Base-by-base conservation (phyloP, 2,329 filamentous ascomycete species). In the Aspergillus sp. region DNA sequence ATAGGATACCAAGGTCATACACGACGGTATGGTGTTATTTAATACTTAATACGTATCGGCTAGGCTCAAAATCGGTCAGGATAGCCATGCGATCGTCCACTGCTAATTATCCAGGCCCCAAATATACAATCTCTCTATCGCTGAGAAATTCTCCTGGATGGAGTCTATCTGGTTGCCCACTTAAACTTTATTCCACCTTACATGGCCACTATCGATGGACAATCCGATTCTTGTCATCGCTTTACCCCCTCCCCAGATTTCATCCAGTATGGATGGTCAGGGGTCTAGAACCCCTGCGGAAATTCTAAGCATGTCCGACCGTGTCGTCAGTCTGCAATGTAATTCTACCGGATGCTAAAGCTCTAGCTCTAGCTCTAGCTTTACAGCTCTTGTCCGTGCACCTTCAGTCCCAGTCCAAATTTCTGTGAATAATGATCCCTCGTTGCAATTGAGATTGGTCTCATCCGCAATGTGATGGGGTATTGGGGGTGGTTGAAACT, bases 221-320 rank as follows among this genome's bases (percentile, higher is more conserved):
- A 36, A 36, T 30, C 48, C 30, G 32, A 36, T 23, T 38, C 49
- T 32, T 52, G 21, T 38, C 21, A 15, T 52, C 36, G 28, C 4
- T 30, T 12, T 30, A 10, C 28, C 28, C 10, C 28, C 28, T 12
- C 49, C 49, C 49, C 49, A 17, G 50, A 53, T 53, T 53, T n/a
- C n/a, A n/a, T 28, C 23, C 23, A 30, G 10, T 30, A 10, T 12
- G 28, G 28, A 30, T 12, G 28, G 28, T 30, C 28, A 28, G 28
- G n/a, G 51, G 36, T 53, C 51, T 53, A 53, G 51, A 53, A 39
- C 39, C 9, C 32, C 25, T 28, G 32, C 32, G 23, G 51, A 36
- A 17, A 53, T 53, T 19, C 50, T 6, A 12, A 38, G 10, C 5
- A 36, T 36, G 32, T 30, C 39, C 9, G 19, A 23, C 19, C 41